Evolutionary conservation across 139 green algal genomes (phyloP).

Genomic region (Closterium sp.): DNA sequence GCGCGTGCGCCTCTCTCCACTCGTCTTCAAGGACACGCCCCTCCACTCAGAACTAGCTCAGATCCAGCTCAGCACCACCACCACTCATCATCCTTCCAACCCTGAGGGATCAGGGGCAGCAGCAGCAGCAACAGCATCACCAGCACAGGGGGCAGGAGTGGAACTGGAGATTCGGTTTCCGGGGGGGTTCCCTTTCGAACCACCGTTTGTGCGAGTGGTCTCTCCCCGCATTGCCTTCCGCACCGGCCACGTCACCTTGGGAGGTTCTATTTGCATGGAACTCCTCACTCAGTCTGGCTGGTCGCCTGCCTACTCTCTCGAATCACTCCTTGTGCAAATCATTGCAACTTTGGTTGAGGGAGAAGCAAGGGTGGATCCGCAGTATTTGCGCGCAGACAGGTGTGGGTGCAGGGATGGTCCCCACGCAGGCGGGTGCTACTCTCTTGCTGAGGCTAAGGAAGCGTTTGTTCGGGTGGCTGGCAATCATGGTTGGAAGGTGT

Average conservation of each 20-base stretch:
- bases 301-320: slow-evolving; percentile 6
- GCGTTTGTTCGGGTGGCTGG: slow-evolving; percentile 13
- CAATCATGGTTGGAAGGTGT: slow-evolving; percentile 25
- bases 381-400: neutral
- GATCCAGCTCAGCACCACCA: neutral
- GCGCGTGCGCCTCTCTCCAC: neutral
- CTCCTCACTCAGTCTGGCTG: slow-evolving; percentile 20
- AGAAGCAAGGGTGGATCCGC: neutral
- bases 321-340: slow-evolving; percentile 27
- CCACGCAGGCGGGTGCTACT: neutral
- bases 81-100: neutral
- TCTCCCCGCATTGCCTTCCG: slow-evolving; percentile 24
- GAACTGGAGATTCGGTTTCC: slow-evolving; percentile 21
- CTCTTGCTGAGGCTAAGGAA: slow-evolving; percentile 4
- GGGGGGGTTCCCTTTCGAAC: slow-evolving; percentile 19
- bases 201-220: slow-evolving; percentile 35
- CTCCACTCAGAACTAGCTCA: neutral
- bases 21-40: neutral
- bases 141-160: neutral
- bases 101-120: too few species aligned
- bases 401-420: neutral
- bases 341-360: slow-evolving; percentile 2
- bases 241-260: slow-evolving; percentile 33
- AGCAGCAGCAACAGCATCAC: neutral
- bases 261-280: slow-evolving; percentile 41